These are phyloP conservation scores for Cryptosporidium baileyi DNA, from an alignment of 169 alveolate species.

Conservation along the genomic window DNA sequence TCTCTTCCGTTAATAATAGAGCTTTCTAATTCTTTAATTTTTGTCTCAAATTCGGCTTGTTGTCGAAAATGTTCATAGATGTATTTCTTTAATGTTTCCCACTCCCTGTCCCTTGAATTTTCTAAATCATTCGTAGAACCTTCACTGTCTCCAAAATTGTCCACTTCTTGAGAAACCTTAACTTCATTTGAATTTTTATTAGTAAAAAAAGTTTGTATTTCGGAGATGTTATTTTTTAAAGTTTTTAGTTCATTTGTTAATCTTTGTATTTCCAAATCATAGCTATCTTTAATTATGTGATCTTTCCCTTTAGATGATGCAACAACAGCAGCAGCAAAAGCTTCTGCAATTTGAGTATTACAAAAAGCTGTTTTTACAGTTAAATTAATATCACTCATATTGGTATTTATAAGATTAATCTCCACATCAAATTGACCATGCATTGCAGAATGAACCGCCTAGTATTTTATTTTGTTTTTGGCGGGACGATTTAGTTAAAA, in stretches of 20 bases:
- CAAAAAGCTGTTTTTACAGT: constrained; percentile 66
- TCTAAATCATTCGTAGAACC: not conserved
- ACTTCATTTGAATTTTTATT: not conserved
- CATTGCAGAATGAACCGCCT: no score
- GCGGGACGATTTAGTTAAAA: no score
- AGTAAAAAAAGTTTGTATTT: no score
- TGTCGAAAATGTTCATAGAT: constrained; percentile 30
- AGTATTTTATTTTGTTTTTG: no score
- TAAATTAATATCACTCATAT: constrained; percentile 25
- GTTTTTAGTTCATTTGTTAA: constrained; percentile 24
- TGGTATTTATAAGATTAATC: not conserved
- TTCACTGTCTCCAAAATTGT: not conserved
- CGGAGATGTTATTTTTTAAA: not conserved
- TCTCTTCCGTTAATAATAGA: not conserved
- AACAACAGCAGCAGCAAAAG: constrained; percentile 70
- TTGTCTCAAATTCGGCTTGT: constrained; percentile 22
- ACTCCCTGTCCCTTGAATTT: not conserved
- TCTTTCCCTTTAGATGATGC: constrained; percentile 51
- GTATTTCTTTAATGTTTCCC: constrained; percentile 30
- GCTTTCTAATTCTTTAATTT: constrained; percentile 37
- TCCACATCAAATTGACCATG: constrained; percentile 17
- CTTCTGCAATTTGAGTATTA: constrained; percentile 46
- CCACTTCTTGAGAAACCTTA: not conserved
- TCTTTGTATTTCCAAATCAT: constrained; percentile 10
- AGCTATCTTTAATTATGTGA: not conserved